These are phyloP conservation scores for Aureoboletus auriporus DNA, from an alignment of 768 basidiomycete genomes.

Conservation along the genomic window DNA sequence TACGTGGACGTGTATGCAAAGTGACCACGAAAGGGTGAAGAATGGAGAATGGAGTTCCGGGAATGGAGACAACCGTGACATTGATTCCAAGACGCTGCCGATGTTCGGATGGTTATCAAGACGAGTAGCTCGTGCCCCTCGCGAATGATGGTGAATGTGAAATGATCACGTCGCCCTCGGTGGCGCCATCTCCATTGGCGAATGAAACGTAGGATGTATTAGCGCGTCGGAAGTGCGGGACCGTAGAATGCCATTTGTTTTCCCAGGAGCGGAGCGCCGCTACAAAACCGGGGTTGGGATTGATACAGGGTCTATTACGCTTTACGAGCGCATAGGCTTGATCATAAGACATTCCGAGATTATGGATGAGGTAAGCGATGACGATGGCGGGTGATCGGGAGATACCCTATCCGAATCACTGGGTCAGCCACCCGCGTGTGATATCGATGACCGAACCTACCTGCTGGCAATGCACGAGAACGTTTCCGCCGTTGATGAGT, in stretches of 20 bases:
- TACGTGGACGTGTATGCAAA: too few species aligned
- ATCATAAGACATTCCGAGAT: slow-evolving; percentile 70
- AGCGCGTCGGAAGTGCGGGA: slow-evolving; percentile 25
- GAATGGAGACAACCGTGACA: too few species aligned
- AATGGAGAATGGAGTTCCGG: too few species aligned
- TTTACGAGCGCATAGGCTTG: slow-evolving; percentile 56
- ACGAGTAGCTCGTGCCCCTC: slow-evolving; percentile 26
- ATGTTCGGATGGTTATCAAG: slow-evolving; percentile 1
- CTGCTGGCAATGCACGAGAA: slow-evolving; percentile 82
- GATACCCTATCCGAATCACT: slow-evolving; percentile 48
- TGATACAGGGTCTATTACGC: slow-evolving; percentile 65
- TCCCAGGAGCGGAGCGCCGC: slow-evolving; percentile 59
- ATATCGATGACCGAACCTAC: slow-evolving; percentile 33
- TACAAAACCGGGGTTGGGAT: slow-evolving; percentile 78
- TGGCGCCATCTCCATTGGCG: neutral
- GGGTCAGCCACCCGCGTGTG: slow-evolving; percentile 1
- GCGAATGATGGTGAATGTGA: slow-evolving; percentile 10
- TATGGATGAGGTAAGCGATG: slow-evolving; percentile 78
- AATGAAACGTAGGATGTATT: slow-evolving; percentile 22
- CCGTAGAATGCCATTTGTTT: slow-evolving; percentile 23
- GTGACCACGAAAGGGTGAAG: too few species aligned
- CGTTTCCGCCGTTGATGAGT: slow-evolving; percentile 55
- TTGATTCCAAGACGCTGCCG: too few species aligned
- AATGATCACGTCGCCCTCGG: slow-evolving; percentile 1
- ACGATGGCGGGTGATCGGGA: slow-evolving; percentile 75